Base-by-base conservation (phyloP, 139 green algal genomes). In the Coccomyxa sp. region DNA sequence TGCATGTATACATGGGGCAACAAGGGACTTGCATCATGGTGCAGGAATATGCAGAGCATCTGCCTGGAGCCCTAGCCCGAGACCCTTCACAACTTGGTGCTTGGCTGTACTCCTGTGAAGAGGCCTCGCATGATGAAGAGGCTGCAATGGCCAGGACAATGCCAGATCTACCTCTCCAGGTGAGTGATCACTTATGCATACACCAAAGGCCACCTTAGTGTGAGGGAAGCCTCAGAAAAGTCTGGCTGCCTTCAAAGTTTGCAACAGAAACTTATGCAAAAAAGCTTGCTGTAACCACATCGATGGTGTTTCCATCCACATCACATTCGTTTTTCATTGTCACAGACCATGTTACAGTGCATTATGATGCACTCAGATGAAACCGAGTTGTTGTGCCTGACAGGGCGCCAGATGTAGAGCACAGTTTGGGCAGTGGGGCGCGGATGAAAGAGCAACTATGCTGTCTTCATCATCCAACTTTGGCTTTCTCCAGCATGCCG, bases 391-490 rank as follows among this genome's bases (percentile, higher is more conserved):
- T 64, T 22, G 18, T 64, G 50, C 18, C 50, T 31, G 27, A 64
- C 36, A 79, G 75, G 75, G 75, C 41, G 75, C 55, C 16, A 68
- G 73, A n/a, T 79, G 68, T 31, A 50, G 68, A 27, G 75, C 39
- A n/a, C 54, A 79, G 75, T 73, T 79, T 74, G 75, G 75, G 18
- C 55, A 54, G 0, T 31, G 29, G 36, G 40, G 34, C 38, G 36
- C 35, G 34, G 55, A 37, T 50, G 33, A 35, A 33, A 34, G 40
- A 39, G 55, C 55, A 6, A 79, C 44, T 2, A 79, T 79, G 36
- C 75, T 71, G 54, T 74, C 55, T 8, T 79, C 54, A 39, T 74
- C 55, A 37, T 71, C 39, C 75, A 79, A 35, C 29, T 79, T 79
- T 74, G 75, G 75, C 33, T 54, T 79, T 8, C 75, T 79, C 29